phyloP scores from a whole-genome alignment of 345 rosid genomes.

The Dipteronia dyeriana region DNA sequence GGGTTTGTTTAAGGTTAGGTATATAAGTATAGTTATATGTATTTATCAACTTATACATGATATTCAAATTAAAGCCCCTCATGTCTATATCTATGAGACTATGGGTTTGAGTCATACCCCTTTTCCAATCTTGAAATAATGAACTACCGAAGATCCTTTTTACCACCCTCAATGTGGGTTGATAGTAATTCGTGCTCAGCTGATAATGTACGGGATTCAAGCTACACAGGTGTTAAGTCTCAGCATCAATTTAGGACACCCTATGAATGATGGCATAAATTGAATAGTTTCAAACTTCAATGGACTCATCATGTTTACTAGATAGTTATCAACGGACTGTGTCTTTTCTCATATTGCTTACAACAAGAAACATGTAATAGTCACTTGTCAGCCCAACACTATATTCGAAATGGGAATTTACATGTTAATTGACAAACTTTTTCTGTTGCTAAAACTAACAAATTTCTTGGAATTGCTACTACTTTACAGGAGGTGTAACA shows the following conservation, averaged over 20 bases:
- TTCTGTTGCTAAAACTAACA: not conserved
- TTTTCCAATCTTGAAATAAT: too few species aligned
- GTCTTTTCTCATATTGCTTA: too few species aligned
- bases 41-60: too few species aligned
- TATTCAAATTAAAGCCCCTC: not conserved
- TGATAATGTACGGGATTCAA: too few species aligned
- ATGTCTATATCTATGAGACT: too few species aligned
- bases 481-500: conserved; percentile 74
- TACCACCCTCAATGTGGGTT: too few species aligned
- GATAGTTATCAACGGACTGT: too few species aligned
- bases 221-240: not conserved
- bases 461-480: not conserved
- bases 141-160: too few species aligned
- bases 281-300: not conserved
- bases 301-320: not conserved
- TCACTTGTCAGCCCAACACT: not conserved
- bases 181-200: too few species aligned
- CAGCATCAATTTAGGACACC: not conserved
- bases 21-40: too few species aligned
- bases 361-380: not conserved
- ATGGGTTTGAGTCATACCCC: too few species aligned
- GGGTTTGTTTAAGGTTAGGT: not conserved
- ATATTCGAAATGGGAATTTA: not conserved
- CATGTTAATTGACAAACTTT: not conserved
- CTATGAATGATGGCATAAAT: not conserved